Evolutionary conservation across 345 rosid genomes (phyloP).

Genomic region (Brassica rapa): DNA sequence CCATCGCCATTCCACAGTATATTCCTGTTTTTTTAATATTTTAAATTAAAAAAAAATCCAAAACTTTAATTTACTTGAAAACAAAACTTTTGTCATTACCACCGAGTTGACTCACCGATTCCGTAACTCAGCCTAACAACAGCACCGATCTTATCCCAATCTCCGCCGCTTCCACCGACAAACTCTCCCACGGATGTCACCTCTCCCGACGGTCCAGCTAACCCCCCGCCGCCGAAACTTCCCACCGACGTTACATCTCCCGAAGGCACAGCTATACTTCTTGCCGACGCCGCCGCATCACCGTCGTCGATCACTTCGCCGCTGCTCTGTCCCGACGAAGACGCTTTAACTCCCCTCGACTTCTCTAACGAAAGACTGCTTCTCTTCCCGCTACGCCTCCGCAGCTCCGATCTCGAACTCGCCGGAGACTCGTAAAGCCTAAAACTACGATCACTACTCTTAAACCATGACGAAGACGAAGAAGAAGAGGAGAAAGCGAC

Average conservation of each 20-base stretch:
- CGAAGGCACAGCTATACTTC: slow-evolving; percentile 47
- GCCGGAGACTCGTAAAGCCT: slow-evolving; percentile 35
- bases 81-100: not conserved
- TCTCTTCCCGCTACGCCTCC: slow-evolving; percentile 5
- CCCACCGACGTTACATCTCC: slow-evolving; percentile 62
- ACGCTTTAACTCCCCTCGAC: slow-evolving; percentile 41
- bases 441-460: slow-evolving; percentile 6
- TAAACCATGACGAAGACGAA: not conserved
- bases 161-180: slow-evolving; percentile 52
- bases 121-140: slow-evolving; percentile 81
- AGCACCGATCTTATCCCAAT: slow-evolving; percentile 92
- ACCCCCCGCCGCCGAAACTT: slow-evolving; percentile 43
- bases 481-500: slow-evolving; percentile 38
- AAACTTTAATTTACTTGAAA: not conserved
- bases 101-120: slow-evolving; percentile 57
- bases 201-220: slow-evolving; percentile 64
- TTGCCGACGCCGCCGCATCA: slow-evolving; percentile 40
- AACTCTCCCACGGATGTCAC: slow-evolving; percentile 71
- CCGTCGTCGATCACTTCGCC: slow-evolving; percentile 55
- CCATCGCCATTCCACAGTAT: slow-evolving; percentile 86
- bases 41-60: not conserved
- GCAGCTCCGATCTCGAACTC: slow-evolving; percentile 25
- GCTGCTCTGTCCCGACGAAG: slow-evolving; percentile 42
- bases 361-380: slow-evolving; percentile 23
- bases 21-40: slow-evolving; percentile 50